Conservation (phyloP, 2,329 filamentous ascomycete genomes). For the Fusarium torreyae region DNA sequence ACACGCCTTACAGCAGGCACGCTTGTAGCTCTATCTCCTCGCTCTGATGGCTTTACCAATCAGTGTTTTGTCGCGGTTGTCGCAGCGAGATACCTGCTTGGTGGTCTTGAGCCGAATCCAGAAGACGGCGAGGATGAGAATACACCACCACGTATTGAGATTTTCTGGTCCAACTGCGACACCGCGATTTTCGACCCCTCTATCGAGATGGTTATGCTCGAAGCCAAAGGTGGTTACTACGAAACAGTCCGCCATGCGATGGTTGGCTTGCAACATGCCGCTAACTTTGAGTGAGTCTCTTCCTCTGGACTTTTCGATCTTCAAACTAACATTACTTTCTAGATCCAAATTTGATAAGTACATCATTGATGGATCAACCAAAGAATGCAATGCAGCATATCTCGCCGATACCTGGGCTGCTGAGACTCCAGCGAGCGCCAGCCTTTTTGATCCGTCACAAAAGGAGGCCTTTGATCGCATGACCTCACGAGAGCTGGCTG, state of each 20-base stretch:
- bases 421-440: conserved; percentile 4
- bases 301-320: not conserved
- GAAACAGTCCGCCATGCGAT: conserved; percentile 83
- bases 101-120: conserved; percentile 70
- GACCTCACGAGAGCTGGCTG: conserved; percentile 78
- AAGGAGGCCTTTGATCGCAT: conserved; percentile 77
- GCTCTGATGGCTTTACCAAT: conserved; percentile 72
- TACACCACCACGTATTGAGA: conserved; percentile 78
- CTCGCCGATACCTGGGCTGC: conserved; percentile 36
- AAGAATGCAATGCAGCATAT: conserved; percentile 51
- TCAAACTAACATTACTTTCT: conserved; percentile 4
- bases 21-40: conserved; percentile 67
- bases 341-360: conserved; percentile 75
- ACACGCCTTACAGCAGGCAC: conserved; percentile 67
- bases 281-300: conserved; percentile 66
- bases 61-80: conserved; percentile 80
- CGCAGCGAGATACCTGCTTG: conserved; percentile 75
- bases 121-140: conserved; percentile 39
- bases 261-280: conserved; percentile 76
- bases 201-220: conserved; percentile 82
- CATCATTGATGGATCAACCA: conserved; percentile 64
- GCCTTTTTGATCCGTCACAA: conserved; percentile 78
- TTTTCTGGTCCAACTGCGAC: conserved; percentile 76
- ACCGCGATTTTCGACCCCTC: conserved; percentile 78
- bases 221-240: conserved; percentile 80